Base-by-base conservation (phyloP, 768 basidiomycete species). In the Russula dissimulans region DNA sequence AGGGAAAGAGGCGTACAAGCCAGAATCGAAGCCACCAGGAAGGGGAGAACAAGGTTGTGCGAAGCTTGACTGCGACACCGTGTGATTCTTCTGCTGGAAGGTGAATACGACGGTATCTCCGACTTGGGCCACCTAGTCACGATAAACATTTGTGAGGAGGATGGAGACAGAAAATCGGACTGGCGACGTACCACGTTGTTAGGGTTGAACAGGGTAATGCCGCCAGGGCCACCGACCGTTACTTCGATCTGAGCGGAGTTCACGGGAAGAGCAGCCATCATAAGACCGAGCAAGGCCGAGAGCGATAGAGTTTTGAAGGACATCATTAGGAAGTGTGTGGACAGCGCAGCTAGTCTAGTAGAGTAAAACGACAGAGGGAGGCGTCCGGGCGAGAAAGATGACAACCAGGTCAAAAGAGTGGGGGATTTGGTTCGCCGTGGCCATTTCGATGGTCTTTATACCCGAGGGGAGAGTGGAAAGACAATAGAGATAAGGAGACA, bases 71-170 rank as follows among this genome's bases (percentile, higher is more conserved):
- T 83, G 83, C 1, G 82, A 83, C 18, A 75, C 80, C 6, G 81
- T 83, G 70, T 64, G 83, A 67, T 84, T 85, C 66, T 81, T 78
- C 69, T 79, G 78, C 64, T 74, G 64, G 73, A 85, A 84, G 29
- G 66, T 73, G 67, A 85, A 85, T 43, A 68, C 52, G 32, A 84
- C 71, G 5, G 67, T 67, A 62, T 85, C 82, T 31, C 81, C 81
- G 10, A 70, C 54, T 32, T 67, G 69, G 11, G 78, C 82, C 59
- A 67, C 77, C 81, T 83, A 42, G 31, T 3, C 10, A 46, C 34
- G 22, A 26, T 26, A 15, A 5, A 55, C 22, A 29, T 10, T 36
- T 1, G 10, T 55, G n/a, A 42, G 17, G 26, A 34, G 4, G 18
- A 10, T 11, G 29, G 41, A 17, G 10, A 17, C 6, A 15, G 17